These are phyloP conservation scores for Cotoneaster glaucophyllus DNA, from an alignment of 306 rosid species.

Conservation along the genomic window DNA sequence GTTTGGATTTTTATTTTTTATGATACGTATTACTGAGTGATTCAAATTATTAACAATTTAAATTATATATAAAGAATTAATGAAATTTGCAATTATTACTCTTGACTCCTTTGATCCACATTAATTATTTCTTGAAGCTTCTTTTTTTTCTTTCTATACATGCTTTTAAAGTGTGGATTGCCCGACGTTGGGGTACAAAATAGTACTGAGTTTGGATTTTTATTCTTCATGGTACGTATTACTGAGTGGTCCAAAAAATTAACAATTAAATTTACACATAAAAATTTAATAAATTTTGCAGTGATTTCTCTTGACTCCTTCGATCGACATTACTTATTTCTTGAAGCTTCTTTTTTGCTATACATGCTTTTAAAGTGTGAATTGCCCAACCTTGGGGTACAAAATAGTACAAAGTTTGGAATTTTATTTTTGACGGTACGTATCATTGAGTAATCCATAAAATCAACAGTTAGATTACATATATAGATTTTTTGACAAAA, in stretches of 20 bases:
- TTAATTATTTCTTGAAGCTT: background rate
- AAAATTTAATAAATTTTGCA: no score
- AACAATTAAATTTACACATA: no score
- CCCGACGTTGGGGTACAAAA: background rate
- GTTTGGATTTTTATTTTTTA: background rate
- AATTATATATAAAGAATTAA: no score
- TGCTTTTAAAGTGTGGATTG: background rate
- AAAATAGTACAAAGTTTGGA: background rate
- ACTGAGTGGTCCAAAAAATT: no score
- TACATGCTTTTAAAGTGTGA: background rate
- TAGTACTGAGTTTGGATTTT: background rate
- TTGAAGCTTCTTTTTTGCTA: background rate
- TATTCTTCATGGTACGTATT: no score
- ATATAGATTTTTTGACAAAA: no score
- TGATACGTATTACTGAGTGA: no score
- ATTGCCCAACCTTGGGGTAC: background rate
- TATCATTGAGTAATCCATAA: no score
- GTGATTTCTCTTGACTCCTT: background rate
- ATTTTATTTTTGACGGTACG: no score
- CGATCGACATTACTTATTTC: background rate
- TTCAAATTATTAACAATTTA: no score
- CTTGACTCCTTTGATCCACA: background rate
- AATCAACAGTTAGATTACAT: no score
- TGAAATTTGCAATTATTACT: background rate
- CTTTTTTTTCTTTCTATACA: background rate